phyloP scores from a whole-genome alignment of 176 grass and related monocot genomes.

The Canna indica region DNA sequence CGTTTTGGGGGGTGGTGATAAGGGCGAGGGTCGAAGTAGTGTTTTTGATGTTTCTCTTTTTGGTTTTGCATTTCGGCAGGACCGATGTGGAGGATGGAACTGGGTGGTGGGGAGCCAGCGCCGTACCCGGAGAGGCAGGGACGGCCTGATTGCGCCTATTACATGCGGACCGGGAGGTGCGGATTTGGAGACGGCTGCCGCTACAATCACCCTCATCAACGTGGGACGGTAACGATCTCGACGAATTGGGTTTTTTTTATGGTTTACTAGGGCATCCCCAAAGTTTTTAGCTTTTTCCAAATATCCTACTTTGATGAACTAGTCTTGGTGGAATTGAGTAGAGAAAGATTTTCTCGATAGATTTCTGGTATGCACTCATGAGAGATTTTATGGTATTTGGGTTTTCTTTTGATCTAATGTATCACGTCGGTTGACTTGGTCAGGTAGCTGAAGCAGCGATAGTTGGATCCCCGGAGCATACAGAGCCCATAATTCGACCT shows the following conservation, averaged over 20 bases:
- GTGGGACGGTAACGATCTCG: slow-evolving; percentile 32
- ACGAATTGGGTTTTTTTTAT: neutral
- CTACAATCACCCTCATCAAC: slow-evolving; percentile 82
- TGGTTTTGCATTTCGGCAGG: neutral
- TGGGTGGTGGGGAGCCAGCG: neutral
- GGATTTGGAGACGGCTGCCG: slow-evolving; percentile 54
- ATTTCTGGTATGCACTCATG: neutral
- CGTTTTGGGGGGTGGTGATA: too few species aligned
- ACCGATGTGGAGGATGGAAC: neutral
- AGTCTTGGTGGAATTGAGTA: neutral
- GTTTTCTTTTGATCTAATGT: neutral
- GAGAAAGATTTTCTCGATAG: neutral
- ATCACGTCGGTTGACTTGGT: neutral
- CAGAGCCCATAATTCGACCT: neutral
- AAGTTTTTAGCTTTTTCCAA: neutral
- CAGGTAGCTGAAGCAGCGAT: neutral
- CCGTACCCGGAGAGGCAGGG: slow-evolving; percentile 53
- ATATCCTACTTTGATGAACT: neutral
- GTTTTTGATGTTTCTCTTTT: neutral
- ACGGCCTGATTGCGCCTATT: slow-evolving; percentile 59
- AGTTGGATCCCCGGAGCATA: neutral
- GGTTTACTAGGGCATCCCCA: neutral
- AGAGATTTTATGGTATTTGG: neutral
- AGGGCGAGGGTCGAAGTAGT: neutral
- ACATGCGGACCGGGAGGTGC: slow-evolving; percentile 58